These are phyloP conservation scores for Silene conica DNA, from an alignment of 148 eudicot genomes.

Conservation along the genomic window DNA sequence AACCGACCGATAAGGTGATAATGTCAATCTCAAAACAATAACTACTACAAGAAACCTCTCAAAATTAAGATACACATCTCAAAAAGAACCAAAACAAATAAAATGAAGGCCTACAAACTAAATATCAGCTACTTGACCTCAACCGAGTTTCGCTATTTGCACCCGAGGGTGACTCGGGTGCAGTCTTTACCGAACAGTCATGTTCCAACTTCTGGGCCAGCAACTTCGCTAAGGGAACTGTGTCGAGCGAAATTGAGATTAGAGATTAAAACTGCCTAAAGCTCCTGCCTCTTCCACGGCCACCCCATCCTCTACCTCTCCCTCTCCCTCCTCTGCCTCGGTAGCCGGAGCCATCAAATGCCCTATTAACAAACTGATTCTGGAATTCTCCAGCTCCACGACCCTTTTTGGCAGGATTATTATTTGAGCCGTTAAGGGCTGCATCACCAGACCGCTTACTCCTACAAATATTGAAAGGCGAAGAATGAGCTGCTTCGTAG, in stretches of 20 bases:
- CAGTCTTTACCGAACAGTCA: background rate
- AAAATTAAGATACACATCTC: background rate
- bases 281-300: constrained; percentile 74
- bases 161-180: constrained; percentile 3
- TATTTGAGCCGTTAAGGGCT: constrained; percentile 46
- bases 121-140: constrained; percentile 3
- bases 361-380: constrained; percentile 66
- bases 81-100: background rate
- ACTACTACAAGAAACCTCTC: background rate
- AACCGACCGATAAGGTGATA: no score
- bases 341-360: constrained; percentile 47
- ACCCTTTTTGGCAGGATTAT: constrained; percentile 50
- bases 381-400: constrained; percentile 57
- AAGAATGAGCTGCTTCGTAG: no score
- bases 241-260: background rate
- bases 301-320: constrained; percentile 53
- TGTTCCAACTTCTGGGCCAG: background rate
- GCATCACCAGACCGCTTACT: constrained; percentile 48
- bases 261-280: constrained; percentile 21
- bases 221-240: background rate
- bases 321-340: constrained; percentile 63
- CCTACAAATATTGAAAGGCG: constrained; percentile 26
- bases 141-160: background rate
- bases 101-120: constrained; percentile 1
- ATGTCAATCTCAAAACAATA: background rate